These are phyloP conservation scores for Diaporthe caulivora DNA, from an alignment of 2,329 filamentous ascomycete genomes.

Conservation along the genomic window DNA sequence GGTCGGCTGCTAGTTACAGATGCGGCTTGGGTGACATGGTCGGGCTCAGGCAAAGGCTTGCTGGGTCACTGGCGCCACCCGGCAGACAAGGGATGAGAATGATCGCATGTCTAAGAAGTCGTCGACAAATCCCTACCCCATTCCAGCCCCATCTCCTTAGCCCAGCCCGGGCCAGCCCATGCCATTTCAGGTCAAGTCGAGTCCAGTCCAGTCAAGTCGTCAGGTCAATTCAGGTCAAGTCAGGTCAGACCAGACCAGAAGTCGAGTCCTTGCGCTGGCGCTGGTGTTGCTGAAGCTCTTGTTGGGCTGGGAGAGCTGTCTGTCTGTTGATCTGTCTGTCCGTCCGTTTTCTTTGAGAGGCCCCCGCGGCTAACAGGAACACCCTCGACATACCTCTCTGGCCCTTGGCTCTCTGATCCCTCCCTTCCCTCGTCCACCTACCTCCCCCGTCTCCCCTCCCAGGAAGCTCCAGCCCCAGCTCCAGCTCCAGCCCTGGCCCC, in stretches of 20 bases:
- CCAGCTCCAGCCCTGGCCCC: not conserved
- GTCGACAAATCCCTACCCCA: slow-evolving; percentile 11
- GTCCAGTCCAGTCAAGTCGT: not conserved
- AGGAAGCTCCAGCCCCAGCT: slow-evolving; percentile 4
- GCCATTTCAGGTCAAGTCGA: slow-evolving; percentile 4
- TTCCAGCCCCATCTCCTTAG: slow-evolving; percentile 25
- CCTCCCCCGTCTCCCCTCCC: not conserved
- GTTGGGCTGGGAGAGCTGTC: not conserved
- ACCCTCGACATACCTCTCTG: not conserved
- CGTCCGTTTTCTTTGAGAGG: slow-evolving; percentile 11
- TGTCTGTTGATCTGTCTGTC: slow-evolving; percentile 8
- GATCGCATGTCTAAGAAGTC: slow-evolving; percentile 29
- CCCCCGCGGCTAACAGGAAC: slow-evolving; percentile 4
- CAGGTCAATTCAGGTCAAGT: slow-evolving; percentile 16
- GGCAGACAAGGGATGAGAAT: slow-evolving; percentile 30
- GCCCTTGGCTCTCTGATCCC: not conserved
- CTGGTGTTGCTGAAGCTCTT: not conserved
- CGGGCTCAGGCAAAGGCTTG: slow-evolving; percentile 24
- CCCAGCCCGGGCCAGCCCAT: not conserved
- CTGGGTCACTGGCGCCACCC: slow-evolving; percentile 19
- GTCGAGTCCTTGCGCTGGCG: not conserved
- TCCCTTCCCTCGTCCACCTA: not conserved
- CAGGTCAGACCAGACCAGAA: not conserved
- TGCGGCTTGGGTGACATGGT: slow-evolving; percentile 28
- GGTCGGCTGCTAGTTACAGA: slow-evolving; percentile 19